Conservation (phyloP, 164 flowering plant genomes). For the Kalanchoe fedtschenkoi region DNA sequence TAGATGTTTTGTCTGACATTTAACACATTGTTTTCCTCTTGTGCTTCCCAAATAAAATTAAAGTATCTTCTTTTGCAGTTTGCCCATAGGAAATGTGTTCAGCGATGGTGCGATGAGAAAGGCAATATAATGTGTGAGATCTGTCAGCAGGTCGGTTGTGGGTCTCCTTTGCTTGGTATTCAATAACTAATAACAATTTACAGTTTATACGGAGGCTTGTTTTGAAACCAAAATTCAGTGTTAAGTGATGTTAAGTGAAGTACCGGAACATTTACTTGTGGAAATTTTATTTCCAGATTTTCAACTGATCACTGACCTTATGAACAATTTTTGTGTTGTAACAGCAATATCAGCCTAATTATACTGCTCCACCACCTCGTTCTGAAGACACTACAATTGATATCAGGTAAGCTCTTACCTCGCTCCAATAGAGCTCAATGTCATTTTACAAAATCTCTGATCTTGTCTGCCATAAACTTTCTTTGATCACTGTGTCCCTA, state of each 20-base stretch:
- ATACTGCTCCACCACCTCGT: conserved; percentile 52
- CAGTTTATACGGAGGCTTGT: too few relatives aligned
- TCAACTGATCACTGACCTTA: too few relatives aligned
- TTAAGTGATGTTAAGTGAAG: too few relatives aligned
- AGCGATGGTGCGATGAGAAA: conserved; percentile 65
- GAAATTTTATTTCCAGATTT: too few relatives aligned
- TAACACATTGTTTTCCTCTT: background rate
- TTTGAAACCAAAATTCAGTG: too few relatives aligned
- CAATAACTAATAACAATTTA: background rate
- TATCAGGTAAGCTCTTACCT: conserved; percentile 33
- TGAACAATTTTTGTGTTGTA: background rate
- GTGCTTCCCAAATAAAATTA: too few relatives aligned
- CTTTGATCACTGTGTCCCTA: background rate
- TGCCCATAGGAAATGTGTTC: conserved; percentile 62
- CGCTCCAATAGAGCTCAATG: background rate
- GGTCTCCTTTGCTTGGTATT: background rate
- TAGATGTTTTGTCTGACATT: background rate
- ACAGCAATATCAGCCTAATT: conserved; percentile 60
- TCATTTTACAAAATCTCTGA: background rate
- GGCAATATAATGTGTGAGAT: conserved; percentile 55
- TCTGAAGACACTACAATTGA: conserved; percentile 54
- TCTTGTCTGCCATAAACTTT: background rate
- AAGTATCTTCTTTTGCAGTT: conserved; percentile 26
- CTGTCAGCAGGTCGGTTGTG: conserved; percentile 47
- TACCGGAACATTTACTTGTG: too few relatives aligned